Evolutionary conservation across 768 basidiomycete species (phyloP).

Genomic region (Pleurotus salmoneostramineus): DNA sequence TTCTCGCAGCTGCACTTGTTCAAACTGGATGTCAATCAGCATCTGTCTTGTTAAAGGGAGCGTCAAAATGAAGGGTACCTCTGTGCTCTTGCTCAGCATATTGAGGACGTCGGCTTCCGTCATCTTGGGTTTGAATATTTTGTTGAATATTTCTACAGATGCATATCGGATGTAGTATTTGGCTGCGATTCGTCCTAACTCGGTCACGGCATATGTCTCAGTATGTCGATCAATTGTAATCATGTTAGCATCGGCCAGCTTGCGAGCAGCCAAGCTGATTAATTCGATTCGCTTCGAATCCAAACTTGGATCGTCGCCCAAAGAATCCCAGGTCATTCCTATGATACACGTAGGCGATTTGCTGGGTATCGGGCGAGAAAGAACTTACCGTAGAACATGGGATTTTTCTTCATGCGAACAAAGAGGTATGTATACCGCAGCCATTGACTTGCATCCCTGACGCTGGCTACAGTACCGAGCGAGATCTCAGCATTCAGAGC

Average conservation of each 20-base stretch:
- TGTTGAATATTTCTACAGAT: constrained; percentile 86
- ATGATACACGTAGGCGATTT: neutral
- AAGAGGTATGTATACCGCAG: constrained; percentile 96
- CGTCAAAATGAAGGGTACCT: constrained; percentile 43
- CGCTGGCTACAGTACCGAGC: constrained; percentile 88
- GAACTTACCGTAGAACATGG: constrained; percentile 72
- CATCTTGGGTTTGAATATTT: constrained; percentile 76
- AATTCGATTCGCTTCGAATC: constrained; percentile 66
- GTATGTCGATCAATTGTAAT: constrained; percentile 63
- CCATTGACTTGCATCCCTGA: constrained; percentile 88
- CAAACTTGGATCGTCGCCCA: constrained; percentile 69
- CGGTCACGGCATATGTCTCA: constrained; percentile 70
- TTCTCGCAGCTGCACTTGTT: constrained; percentile 93
- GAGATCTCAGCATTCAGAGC: constrained; percentile 94
- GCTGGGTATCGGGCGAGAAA: neutral
- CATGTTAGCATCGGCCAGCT: constrained; percentile 74
- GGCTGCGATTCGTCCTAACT: constrained; percentile 92
- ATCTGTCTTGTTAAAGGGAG: no score
- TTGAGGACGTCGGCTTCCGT: constrained; percentile 87
- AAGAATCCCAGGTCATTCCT: constrained; percentile 74
- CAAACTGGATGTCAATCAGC: constrained; percentile 51
- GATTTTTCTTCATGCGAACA: constrained; percentile 92
- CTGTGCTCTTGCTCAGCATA: constrained; percentile 87
- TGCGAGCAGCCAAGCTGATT: constrained; percentile 59
- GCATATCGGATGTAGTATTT: constrained; percentile 90